phyloP scores from a whole-genome alignment of 2,329 filamentous ascomycete genomes.

The Cladophialophora psammophila region DNA sequence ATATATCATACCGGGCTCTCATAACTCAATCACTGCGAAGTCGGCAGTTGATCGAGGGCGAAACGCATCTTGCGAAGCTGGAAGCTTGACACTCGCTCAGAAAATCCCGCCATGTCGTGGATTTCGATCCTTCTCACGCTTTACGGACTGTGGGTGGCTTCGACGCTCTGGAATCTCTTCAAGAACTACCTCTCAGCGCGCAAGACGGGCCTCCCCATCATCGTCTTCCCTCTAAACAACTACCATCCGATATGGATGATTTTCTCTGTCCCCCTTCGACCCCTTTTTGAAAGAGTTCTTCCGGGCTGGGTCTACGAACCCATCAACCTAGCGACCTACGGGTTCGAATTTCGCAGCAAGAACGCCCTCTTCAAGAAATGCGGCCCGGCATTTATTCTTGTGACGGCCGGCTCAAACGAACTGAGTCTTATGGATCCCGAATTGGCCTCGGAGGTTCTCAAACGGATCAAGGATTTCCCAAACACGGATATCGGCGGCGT shows the following conservation, averaged over 20 bases:
- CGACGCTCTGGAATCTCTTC: conserved; percentile 26
- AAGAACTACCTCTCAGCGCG: conserved; percentile 42
- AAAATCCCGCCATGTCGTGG: conserved; percentile 18
- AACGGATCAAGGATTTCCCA: conserved; percentile 48
- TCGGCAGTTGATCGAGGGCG: not conserved
- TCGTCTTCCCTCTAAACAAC: conserved; percentile 39
- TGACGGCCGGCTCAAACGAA: conserved; percentile 42
- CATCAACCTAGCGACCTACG: conserved; percentile 43
- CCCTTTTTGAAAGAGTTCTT: conserved; percentile 40
- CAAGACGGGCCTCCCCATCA: conserved; percentile 42
- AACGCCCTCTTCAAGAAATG: conserved; percentile 41
- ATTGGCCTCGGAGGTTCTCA: conserved; percentile 44
- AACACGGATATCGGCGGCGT: conserved; percentile 41
- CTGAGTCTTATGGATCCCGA: conserved; percentile 44
- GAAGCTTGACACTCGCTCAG: not conserved
- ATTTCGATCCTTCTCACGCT: conserved; percentile 10
- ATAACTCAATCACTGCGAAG: not conserved
- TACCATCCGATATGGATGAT: conserved; percentile 44
- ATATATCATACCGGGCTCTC: too few relatives aligned
- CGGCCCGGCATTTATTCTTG: conserved; percentile 45
- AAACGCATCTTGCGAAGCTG: not conserved
- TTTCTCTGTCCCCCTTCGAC: conserved; percentile 38
- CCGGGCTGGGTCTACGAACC: conserved; percentile 41
- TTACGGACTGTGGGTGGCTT: conserved; percentile 19
- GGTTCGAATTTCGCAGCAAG: conserved; percentile 47